Evolutionary conservation across 306 rosid genomes (phyloP).

Genomic region (Sphenostylis stenocarpa): DNA sequence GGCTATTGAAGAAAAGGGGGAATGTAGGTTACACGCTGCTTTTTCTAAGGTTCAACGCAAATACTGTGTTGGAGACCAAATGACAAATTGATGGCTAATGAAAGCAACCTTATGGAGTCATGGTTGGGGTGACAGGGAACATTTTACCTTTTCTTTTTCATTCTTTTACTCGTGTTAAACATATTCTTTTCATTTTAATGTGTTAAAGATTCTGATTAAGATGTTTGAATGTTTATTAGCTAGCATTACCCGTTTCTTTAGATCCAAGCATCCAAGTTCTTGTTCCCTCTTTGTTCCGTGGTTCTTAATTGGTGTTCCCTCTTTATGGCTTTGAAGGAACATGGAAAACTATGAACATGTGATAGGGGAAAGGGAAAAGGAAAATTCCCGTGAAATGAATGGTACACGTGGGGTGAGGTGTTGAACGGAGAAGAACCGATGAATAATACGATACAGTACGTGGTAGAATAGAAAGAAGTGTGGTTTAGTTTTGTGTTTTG

Average conservation of each 20-base stretch:
- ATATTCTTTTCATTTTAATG: too few species aligned
- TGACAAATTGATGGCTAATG: slow-evolving; percentile 47
- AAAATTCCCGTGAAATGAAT: too few species aligned
- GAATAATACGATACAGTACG: not conserved
- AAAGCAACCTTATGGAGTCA: slow-evolving; percentile 41
- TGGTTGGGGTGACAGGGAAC: slow-evolving; percentile 74
- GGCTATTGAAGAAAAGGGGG: not conserved
- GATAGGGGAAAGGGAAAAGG: not conserved
- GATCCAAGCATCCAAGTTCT: slow-evolving; percentile 36
- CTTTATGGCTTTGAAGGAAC: slow-evolving; percentile 15
- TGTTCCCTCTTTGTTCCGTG: not conserved
- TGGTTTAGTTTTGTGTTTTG: slow-evolving; percentile 14
- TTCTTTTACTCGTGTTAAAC: not conserved
- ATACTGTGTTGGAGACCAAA: slow-evolving; percentile 46
- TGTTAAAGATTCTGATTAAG: not conserved
- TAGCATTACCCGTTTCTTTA: slow-evolving; percentile 43
- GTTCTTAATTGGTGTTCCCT: not conserved
- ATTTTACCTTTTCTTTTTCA: slow-evolving; percentile 30
- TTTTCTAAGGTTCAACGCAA: slow-evolving; percentile 16
- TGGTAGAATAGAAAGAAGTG: not conserved
- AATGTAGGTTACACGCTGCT: slow-evolving; percentile 37
- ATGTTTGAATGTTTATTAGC: slow-evolving; percentile 18
- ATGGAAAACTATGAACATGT: slow-evolving; percentile 3
- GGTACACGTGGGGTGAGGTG: slow-evolving; percentile 47
- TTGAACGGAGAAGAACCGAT: slow-evolving; percentile 16